Conservation (phyloP, 2,329 filamentous ascomycete genomes). For the Aspergillus clavatus region DNA sequence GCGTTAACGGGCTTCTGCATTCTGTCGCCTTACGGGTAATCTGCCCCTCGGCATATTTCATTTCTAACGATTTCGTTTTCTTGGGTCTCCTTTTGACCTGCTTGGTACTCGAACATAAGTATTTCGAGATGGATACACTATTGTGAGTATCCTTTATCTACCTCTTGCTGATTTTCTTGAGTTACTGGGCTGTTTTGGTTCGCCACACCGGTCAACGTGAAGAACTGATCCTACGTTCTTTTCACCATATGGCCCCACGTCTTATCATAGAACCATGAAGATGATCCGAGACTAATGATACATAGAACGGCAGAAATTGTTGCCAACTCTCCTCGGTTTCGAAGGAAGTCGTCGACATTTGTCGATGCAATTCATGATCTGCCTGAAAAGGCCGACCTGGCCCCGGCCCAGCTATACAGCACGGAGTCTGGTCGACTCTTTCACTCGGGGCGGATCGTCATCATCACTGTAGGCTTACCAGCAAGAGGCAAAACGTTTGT, state of each 20-base stretch:
- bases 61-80: background rate
- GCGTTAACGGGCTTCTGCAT: background rate
- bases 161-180: background rate
- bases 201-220: background rate
- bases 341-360: slow-evolving; percentile 89
- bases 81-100: slow-evolving; percentile 5
- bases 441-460: slow-evolving; percentile 93
- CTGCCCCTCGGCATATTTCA: background rate
- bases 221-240: background rate
- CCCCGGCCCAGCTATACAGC: slow-evolving; percentile 94
- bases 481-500: slow-evolving; percentile 89
- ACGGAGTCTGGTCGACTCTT: slow-evolving; percentile 96
- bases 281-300: slow-evolving; percentile 22
- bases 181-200: background rate
- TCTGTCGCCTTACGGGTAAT: background rate
- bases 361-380: slow-evolving; percentile 97
- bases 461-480: slow-evolving; percentile 92
- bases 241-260: background rate
- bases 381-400: slow-evolving; percentile 74
- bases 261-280: background rate
- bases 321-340: slow-evolving; percentile 82
- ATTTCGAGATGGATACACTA: slow-evolving; percentile 44
- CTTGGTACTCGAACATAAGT: background rate
- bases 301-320: slow-evolving; percentile 82
- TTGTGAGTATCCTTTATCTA: slow-evolving; percentile 33